These are phyloP conservation scores for Colletotrichum karsti DNA, from an alignment of 2,329 filamentous ascomycete genomes.

Conservation along the genomic window DNA sequence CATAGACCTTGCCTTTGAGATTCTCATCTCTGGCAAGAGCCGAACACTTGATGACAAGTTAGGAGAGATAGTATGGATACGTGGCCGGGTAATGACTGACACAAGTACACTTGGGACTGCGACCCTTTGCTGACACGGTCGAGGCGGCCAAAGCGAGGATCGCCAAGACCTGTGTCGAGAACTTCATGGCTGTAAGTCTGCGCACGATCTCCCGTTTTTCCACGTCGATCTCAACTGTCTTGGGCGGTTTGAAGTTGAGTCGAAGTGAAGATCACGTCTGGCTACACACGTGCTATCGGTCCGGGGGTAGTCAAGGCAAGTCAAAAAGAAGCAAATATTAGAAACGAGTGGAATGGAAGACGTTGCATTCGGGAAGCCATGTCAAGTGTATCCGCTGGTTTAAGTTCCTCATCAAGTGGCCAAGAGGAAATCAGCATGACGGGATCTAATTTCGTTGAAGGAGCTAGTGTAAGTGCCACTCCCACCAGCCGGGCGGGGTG, in stretches of 20 bases:
- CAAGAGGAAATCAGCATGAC: neutral
- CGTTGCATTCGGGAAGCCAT: neutral
- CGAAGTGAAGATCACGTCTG: neutral
- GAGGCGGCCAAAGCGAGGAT: constrained; percentile 3
- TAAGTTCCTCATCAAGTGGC: neutral
- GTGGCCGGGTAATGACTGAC: neutral
- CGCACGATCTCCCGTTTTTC: neutral
- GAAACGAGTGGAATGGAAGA: neutral
- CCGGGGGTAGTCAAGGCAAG: neutral
- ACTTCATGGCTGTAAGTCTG: constrained; percentile 9
- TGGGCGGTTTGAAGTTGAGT: neutral
- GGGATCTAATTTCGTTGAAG: neutral
- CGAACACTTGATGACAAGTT: constrained; percentile 31
- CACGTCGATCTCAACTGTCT: neutral
- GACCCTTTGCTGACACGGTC: neutral
- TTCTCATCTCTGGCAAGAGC: constrained; percentile 30
- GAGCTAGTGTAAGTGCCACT: neutral
- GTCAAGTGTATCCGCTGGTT: neutral
- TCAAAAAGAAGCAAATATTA: neutral
- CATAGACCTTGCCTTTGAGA: constrained; percentile 27
- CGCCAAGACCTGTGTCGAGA: neutral
- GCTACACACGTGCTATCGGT: neutral
- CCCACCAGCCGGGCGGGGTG: neutral
- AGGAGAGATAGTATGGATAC: neutral
- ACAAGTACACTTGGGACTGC: constrained; percentile 10